Evolutionary conservation across 2,329 filamentous ascomycete species (phyloP), one percentile per base, ranked within the genome.

Genomic region (Aspergillus carbonarius): DNA sequence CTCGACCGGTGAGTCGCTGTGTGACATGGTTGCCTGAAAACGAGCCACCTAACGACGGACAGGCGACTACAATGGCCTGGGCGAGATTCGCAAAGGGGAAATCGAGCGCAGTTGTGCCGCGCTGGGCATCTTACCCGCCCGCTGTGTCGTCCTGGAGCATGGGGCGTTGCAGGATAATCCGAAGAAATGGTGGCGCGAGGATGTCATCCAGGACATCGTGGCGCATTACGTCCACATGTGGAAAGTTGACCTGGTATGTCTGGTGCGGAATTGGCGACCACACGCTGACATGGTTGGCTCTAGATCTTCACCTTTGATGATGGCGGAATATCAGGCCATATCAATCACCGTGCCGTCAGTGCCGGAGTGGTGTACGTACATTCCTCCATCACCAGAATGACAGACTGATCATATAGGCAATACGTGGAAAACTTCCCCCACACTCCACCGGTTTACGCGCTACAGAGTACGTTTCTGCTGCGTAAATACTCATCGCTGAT

Each of bases 231-330:
- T 77, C 17, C 50, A 64, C 18, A 72, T 71, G 54, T 78, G 76
- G 76, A 60, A 75, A 5, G 66, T 76, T 42, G 75, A 77, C 58
- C 69, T 72, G 46, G 74, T 75, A 53, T 54, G 71, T 27, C 15
- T 20, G 27, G 27, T 30, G 9, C 9, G 1, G 8, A 2, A 3
- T 3, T 32, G 30, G 10, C 2, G 30, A 3, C n/a, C n/a, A n/a
- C 2, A 12, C n/a, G 27, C 6, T 2, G 32, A 6, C 13, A 25
- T 4, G 20, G 18, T 10, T 25, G 10, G 10, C 6, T 18, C 18
- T 25, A 71, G 72, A 77, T 78, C 53, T 69, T 78, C 51, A 78
- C 75, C 0, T 78, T 78, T 57, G 76, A 78, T 42, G 57, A 73
- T n/a, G 72, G 72, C 23, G 76, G 75, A 15, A 70, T 78, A 5